Conservation (phyloP, 306 rosid genomes). For the Styphnolobium japonicum region DNA sequence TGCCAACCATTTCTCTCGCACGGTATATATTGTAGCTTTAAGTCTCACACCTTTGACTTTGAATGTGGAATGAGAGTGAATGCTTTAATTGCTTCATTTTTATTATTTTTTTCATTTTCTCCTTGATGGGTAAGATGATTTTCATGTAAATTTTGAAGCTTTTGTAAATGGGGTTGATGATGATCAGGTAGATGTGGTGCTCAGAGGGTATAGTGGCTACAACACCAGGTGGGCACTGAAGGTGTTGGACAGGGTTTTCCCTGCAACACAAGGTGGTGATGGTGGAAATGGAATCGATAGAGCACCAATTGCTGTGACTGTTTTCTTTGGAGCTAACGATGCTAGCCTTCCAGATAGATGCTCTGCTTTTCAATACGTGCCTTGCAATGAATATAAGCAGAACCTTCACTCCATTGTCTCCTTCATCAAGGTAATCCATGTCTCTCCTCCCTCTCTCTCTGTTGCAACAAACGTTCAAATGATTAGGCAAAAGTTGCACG, state of each 20-base stretch:
- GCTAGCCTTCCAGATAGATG: slow-evolving; percentile 68
- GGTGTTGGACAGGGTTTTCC: slow-evolving; percentile 69
- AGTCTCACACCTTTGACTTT: too few relatives aligned
- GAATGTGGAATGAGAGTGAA: neutral
- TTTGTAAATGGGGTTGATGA: neutral
- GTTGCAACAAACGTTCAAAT: neutral
- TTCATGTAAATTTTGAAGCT: neutral
- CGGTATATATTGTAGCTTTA: slow-evolving; percentile 43
- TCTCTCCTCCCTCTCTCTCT: neutral
- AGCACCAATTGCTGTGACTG: slow-evolving; percentile 59
- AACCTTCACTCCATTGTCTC: slow-evolving; percentile 65
- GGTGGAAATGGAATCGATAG: slow-evolving; percentile 15
- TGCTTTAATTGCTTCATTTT: neutral
- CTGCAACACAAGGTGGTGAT: slow-evolving; percentile 25
- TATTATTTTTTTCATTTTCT: neutral
- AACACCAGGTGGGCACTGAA: slow-evolving; percentile 78
- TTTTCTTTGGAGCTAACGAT: slow-evolving; percentile 94
- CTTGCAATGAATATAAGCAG: slow-evolving; percentile 58
- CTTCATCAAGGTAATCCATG: slow-evolving; percentile 59
- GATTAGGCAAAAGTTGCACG: neutral
- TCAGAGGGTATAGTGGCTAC: slow-evolving; percentile 88
- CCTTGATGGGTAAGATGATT: neutral
- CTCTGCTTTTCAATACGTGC: slow-evolving; percentile 82
- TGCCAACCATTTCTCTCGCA: slow-evolving; percentile 69
- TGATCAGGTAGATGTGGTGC: slow-evolving; percentile 65